These are phyloP conservation scores for Candida fluviatilis DNA, from an alignment of 805 yeast species.

Conservation along the genomic window DNA sequence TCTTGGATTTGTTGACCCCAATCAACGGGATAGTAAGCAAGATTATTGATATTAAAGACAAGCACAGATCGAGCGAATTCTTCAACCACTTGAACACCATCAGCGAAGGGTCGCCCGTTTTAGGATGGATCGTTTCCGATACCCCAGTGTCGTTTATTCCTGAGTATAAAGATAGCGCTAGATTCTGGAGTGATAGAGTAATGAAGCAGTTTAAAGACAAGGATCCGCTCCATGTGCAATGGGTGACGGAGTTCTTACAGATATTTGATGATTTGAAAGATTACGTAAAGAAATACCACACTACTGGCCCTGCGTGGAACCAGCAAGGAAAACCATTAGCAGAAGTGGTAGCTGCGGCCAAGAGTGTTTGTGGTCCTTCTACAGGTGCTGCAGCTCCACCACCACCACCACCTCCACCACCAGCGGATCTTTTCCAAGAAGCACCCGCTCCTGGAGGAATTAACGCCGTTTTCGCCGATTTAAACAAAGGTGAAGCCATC, in stretches of 20 bases:
- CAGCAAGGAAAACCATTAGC: slow-evolving; percentile 53
- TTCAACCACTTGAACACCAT: slow-evolving; percentile 76
- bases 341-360: slow-evolving; percentile 36
- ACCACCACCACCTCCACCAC: slow-evolving; percentile 88
- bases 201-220: slow-evolving; percentile 77
- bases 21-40: slow-evolving; percentile 56
- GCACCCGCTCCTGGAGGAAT: slow-evolving; percentile 46
- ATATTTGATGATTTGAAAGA: slow-evolving; percentile 66
- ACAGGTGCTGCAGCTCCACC: slow-evolving; percentile 49
- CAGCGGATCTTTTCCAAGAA: slow-evolving; percentile 61
- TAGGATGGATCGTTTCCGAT: slow-evolving; percentile 83
- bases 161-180: slow-evolving; percentile 87
- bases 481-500: slow-evolving; percentile 79
- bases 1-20: slow-evolving; percentile 60
- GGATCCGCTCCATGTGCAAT: slow-evolving; percentile 65
- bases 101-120: slow-evolving; percentile 83
- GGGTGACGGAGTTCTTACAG: slow-evolving; percentile 68
- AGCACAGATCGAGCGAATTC: slow-evolving; percentile 61
- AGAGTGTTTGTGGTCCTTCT: slow-evolving; percentile 14
- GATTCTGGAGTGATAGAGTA: slow-evolving; percentile 90
- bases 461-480: slow-evolving; percentile 86
- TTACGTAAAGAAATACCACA: slow-evolving; percentile 73
- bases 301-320: slow-evolving; percentile 83
- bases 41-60: slow-evolving; percentile 66
- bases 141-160: slow-evolving; percentile 74